Evolutionary conservation across 306 rosid genomes (phyloP).

Genomic region (Glycyrrhiza uralensis): DNA sequence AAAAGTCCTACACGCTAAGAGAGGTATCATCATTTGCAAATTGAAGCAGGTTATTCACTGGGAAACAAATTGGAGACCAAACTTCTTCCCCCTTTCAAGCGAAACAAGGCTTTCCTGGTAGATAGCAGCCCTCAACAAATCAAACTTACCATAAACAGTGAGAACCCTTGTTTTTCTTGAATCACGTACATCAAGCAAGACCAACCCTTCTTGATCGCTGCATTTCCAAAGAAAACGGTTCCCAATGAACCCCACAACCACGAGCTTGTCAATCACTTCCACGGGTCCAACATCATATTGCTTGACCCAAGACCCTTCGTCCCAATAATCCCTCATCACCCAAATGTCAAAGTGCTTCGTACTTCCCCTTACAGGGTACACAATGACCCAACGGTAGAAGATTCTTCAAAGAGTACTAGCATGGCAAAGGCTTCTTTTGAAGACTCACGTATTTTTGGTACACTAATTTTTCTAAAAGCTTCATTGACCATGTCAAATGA

Average conservation of each 20-base stretch:
- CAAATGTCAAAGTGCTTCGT: conserved; percentile 1
- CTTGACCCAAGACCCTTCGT: no score
- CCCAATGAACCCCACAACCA: no score
- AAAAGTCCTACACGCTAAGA: no score
- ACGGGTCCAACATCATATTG: no score
- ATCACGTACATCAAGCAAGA: neutral
- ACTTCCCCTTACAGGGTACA: neutral
- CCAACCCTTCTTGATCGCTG: neutral
- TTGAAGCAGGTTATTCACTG: no score
- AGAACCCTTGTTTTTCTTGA: neutral
- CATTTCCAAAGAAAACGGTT: no score
- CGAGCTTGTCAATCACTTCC: no score
- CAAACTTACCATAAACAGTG: neutral
- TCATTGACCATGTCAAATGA: conserved; percentile 12
- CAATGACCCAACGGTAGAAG: neutral
- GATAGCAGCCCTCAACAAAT: neutral
- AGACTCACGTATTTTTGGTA: neutral
- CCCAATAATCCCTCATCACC: no score
- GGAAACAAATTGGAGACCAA: neutral
- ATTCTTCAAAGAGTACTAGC: neutral
- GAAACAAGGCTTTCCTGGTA: conserved; percentile 19
- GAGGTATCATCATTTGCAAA: no score
- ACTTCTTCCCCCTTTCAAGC: neutral
- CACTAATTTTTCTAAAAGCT: conserved; percentile 1
- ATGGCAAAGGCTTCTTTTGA: neutral